Conservation (phyloP, 1,139 yeast genomes). For the Magnusiomyces fungicola region DNA sequence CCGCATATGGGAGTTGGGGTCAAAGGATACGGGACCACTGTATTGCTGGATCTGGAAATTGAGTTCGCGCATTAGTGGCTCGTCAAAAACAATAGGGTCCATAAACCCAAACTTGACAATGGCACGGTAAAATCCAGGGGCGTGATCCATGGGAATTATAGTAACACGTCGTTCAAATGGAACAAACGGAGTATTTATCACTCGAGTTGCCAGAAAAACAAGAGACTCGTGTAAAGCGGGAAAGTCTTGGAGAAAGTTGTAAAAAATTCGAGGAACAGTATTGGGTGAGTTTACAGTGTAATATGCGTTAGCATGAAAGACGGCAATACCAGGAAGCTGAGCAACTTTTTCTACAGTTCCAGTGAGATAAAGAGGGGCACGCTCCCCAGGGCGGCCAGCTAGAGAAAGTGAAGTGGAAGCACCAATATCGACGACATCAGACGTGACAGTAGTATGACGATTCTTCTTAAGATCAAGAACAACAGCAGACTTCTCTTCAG, state of each 20-base stretch:
- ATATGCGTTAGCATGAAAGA: constrained; percentile 37
- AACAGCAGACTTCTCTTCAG: background rate
- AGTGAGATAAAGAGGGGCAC: constrained; percentile 7
- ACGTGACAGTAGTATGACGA: no score
- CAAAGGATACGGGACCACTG: background rate
- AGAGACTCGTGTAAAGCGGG: constrained; percentile 40
- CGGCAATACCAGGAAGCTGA: constrained; percentile 32
- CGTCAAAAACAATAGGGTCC: background rate
- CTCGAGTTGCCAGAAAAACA: constrained; percentile 38
- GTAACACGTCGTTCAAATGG: constrained; percentile 36
- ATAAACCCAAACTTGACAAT: background rate
- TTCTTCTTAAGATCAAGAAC: background rate
- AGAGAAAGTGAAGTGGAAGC: no score
- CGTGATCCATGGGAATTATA: constrained; percentile 17
- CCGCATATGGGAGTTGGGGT: background rate
- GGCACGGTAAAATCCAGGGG: background rate
- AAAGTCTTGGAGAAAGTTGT: constrained; percentile 35
- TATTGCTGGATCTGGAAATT: background rate
- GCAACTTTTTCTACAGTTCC: constrained; percentile 11
- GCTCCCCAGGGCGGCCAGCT: no score
- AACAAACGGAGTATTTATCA: constrained; percentile 39
- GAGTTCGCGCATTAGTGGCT: background rate
- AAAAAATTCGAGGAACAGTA: constrained; percentile 40
- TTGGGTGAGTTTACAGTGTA: constrained; percentile 19
- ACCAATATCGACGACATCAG: no score